Evolutionary conservation across 176 grass and related monocot species (phyloP).

Genomic region (Thinopyrum elongatum): DNA sequence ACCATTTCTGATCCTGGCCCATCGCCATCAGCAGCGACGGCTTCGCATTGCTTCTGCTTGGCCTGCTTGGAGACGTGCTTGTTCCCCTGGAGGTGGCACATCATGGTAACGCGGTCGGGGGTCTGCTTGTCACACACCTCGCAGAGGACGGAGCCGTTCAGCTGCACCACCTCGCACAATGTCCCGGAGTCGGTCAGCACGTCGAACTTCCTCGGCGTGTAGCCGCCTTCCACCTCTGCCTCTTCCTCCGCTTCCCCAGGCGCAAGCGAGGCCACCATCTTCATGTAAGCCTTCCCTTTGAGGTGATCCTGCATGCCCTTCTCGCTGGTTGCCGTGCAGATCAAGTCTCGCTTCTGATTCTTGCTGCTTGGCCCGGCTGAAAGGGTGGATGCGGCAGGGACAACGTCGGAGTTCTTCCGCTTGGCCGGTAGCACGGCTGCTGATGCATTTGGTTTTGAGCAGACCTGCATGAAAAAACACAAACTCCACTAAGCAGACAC

Average conservation of each 20-base stretch:
- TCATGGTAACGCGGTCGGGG: slow-evolving; percentile 11
- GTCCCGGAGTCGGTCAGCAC: background rate
- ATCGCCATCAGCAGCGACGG: background rate
- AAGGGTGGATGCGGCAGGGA: background rate
- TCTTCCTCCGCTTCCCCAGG: background rate
- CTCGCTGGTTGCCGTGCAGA: background rate
- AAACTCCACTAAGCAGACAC: background rate
- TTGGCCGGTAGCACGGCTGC: background rate
- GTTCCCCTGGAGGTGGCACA: slow-evolving; percentile 29
- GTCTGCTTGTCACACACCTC: slow-evolving; percentile 20
- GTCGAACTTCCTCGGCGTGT: background rate
- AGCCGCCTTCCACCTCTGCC: background rate
- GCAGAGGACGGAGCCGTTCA: slow-evolving; percentile 43
- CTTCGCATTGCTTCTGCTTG: background rate
- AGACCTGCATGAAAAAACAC: background rate
- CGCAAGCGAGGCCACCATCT: background rate
- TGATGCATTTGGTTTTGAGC: background rate
- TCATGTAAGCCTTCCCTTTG: slow-evolving; percentile 23
- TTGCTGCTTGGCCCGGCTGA: background rate
- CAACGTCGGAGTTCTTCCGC: background rate
- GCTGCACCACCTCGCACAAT: slow-evolving; percentile 14
- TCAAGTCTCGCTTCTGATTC: slow-evolving; percentile 9
- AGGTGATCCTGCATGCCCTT: slow-evolving; percentile 28
- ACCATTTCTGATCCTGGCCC: background rate
- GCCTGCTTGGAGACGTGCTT: slow-evolving; percentile 33